Evolutionary conservation across 1,284 basidiomycete genomes (phyloP), one percentile per base, ranked within the genome.

Genomic region (Ustilago trichophora): DNA sequence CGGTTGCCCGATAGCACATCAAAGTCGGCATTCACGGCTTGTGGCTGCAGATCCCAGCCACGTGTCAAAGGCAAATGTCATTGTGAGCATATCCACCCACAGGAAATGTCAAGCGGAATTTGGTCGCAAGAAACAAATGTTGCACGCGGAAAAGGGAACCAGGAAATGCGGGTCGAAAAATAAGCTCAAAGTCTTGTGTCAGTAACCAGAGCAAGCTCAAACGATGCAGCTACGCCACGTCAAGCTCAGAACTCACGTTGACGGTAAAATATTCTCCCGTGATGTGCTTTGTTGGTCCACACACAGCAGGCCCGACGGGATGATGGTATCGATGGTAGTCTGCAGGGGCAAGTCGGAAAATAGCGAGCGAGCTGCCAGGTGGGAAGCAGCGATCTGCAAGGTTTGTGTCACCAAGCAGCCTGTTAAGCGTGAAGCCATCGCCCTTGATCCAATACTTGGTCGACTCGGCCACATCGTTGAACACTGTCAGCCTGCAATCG

Each of bases 401-500:
- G 25, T 64, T 50, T 11, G 62, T 66, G 27, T 70, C 54, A 0
- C 93, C 94, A 0, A 98, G 85, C 26, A 98, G 84, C 3, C 89
- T 85, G 4, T 84, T 85, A 6, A 98, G 86, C 0, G 89, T 89
- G 80, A 98, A 98, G 72, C 96, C 92, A 27, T 92, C 88, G 0
- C 95, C 96, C 80, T 98, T 98, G 84, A 98, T 96, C 95, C 96
- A 98, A 6, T 97, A 84, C 27, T 86, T 84, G 2, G 92, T 96
- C 1, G 96, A 93, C 51, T 91, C 90, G 43, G 83, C 85, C 11
- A 97, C 88, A 1, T 88, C 89, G 78, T 91, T 88, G 82, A 98
- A 98, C 0, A 89, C 88, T 89, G 97, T 95, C 71, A 97, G 86
- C 27, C 95, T 88, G 80, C 92, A 97, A 84, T 98, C 95, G 0